phyloP scores from a whole-genome alignment of 2,329 filamentous ascomycete genomes.

The Dactylellina leptospora region DNA sequence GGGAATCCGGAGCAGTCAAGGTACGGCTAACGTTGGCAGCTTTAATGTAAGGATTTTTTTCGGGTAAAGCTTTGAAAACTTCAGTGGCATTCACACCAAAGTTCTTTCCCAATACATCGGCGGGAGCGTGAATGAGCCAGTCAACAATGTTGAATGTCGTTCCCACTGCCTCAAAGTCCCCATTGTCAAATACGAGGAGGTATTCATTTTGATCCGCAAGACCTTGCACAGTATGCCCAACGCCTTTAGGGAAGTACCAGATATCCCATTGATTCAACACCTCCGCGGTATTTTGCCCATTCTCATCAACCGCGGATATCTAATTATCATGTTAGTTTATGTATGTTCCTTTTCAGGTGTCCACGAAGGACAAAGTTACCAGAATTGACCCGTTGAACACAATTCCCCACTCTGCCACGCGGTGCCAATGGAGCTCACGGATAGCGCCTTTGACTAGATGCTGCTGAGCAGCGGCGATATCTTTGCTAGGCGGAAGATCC shows the following conservation, averaged over 20 bases:
- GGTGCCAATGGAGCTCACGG: constrained; percentile 74
- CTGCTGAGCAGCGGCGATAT: constrained; percentile 74
- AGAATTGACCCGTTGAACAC: constrained; percentile 69
- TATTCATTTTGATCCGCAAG: constrained; percentile 74
- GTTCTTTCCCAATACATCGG: constrained; percentile 72
- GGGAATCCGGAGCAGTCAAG: constrained; percentile 61
- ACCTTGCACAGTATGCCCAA: constrained; percentile 71
- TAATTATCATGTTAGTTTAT: constrained; percentile 7
- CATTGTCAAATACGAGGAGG: constrained; percentile 72
- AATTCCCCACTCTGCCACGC: constrained; percentile 74
- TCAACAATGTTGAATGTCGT: constrained; percentile 77
- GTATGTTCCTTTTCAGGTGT: background rate
- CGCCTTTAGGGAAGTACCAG: constrained; percentile 75
- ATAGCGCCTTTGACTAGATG: constrained; percentile 73
- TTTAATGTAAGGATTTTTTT: constrained; percentile 69
- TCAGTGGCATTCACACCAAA: constrained; percentile 70
- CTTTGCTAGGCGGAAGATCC: constrained; percentile 72
- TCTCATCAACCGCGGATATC: constrained; percentile 70
- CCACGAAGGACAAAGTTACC: constrained; percentile 27
- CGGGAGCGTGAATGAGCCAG: constrained; percentile 73
- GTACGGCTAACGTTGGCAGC: constrained; percentile 66
- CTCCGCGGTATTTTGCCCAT: constrained; percentile 67
- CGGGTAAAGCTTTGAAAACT: constrained; percentile 67
- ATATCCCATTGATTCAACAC: constrained; percentile 69
- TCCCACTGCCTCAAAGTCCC: constrained; percentile 72